phyloP scores from a whole-genome alignment of 1,284 basidiomycete species.

The Marasmius oreades region DNA sequence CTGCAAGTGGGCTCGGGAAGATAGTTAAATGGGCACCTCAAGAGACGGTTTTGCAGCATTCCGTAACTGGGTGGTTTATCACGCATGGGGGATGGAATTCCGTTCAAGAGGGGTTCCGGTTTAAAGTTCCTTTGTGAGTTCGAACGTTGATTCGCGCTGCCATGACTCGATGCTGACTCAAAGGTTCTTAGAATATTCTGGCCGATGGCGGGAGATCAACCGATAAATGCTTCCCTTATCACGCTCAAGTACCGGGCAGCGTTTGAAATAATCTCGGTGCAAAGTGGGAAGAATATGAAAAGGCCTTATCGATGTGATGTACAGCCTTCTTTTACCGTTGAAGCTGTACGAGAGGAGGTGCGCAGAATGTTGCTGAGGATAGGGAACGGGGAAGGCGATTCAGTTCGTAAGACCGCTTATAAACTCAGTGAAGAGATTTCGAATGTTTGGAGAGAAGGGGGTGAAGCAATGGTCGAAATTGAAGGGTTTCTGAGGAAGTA shows the following conservation, averaged over 20 bases:
- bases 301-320: conserved; percentile 4
- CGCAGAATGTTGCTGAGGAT: background rate
- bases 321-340: conserved; percentile 3
- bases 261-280: conserved; percentile 21
- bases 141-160: background rate
- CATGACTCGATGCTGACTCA: background rate
- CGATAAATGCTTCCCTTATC: conserved; percentile 15
- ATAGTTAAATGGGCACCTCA: conserved; percentile 21
- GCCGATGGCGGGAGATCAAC: conserved; percentile 23
- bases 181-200: conserved; percentile 20
- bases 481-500: background rate
- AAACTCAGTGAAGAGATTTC: background rate
- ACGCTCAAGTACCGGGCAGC: conserved; percentile 16
- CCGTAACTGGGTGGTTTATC: conserved; percentile 24
- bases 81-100: conserved; percentile 22
- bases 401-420: background rate
- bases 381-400: background rate
- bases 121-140: conserved; percentile 11
- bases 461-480: background rate
- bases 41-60: conserved; percentile 21
- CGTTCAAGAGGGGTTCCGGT: conserved; percentile 10
- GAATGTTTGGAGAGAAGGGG: background rate
- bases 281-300: conserved; percentile 12
- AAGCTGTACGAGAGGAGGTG: conserved; percentile 1
- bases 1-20: conserved; percentile 15